A percentile compares a stretch with the other conserved stretches of the same genome.
phyloP scores from a whole-genome alignment of 768 basidiomycete species.

The Cubamyces lactineus region DNA sequence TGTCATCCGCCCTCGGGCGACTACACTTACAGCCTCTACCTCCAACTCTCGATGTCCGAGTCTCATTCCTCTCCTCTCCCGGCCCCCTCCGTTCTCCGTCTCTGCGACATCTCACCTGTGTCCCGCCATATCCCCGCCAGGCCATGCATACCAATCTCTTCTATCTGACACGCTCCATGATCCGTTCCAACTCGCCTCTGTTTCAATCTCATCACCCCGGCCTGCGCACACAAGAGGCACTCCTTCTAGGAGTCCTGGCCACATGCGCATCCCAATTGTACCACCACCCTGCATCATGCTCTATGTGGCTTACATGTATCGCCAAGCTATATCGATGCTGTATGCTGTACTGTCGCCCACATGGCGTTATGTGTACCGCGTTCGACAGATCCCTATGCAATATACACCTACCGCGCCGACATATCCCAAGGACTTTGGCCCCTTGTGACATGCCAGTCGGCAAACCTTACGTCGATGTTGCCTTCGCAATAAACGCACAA shows the following conservation, averaged over 20 bases:
- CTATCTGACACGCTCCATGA: background rate
- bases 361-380: too few relatives aligned
- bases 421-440: too few relatives aligned
- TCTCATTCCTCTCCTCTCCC: conserved; percentile 4
- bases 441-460: too few relatives aligned
- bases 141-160: background rate
- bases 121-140: background rate
- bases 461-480: too few relatives aligned
- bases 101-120: background rate
- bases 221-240: background rate
- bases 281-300: background rate
- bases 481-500: too few relatives aligned
- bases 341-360: too few relatives aligned
- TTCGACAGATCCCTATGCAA: too few relatives aligned
- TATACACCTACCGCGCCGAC: too few relatives aligned
- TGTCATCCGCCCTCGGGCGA: conserved; percentile 10
- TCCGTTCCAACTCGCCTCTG: background rate
- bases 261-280: background rate
- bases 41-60: background rate
- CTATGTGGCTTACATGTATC: too few relatives aligned
- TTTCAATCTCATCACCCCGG: conserved; percentile 10
- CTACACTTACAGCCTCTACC: background rate
- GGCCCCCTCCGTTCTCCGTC: background rate
- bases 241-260: background rate
- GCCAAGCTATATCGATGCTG: too few relatives aligned